Conservation (phyloP, 2,329 filamentous ascomycete species). For the Parascedosporium putredinis region DNA sequence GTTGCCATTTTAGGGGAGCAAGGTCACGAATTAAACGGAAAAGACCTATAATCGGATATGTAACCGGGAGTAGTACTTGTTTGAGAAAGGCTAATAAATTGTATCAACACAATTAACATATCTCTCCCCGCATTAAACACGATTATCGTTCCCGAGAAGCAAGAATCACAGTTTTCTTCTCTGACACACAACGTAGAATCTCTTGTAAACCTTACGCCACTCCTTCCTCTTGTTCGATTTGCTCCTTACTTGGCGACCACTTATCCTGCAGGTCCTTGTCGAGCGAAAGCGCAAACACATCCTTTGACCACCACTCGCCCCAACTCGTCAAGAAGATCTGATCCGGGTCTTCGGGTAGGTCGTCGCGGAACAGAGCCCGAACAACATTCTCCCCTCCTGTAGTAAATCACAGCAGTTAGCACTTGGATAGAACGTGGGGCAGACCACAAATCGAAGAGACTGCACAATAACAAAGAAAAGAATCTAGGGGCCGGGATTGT, state of each 20-base stretch:
- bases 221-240: slow-evolving; percentile 34
- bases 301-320: slow-evolving; percentile 45
- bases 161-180: no score
- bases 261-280: slow-evolving; percentile 39
- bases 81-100: no score
- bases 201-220: no score
- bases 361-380: slow-evolving; percentile 30
- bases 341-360: slow-evolving; percentile 39
- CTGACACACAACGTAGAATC: no score
- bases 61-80: no score
- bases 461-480: neutral
- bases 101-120: no score
- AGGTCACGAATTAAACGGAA: no score
- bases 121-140: no score
- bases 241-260: slow-evolving; percentile 36
- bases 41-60: no score
- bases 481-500: no score
- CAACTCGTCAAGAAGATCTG: slow-evolving; percentile 44
- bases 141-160: no score
- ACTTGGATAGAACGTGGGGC: slow-evolving; percentile 9
- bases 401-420: neutral
- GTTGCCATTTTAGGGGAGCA: no score
- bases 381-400: slow-evolving; percentile 35
- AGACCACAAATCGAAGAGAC: neutral
- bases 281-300: slow-evolving; percentile 27